Evolutionary conservation across 2,329 filamentous ascomycete genomes (phyloP).

Genomic region (Cladosporium oxysporum): DNA sequence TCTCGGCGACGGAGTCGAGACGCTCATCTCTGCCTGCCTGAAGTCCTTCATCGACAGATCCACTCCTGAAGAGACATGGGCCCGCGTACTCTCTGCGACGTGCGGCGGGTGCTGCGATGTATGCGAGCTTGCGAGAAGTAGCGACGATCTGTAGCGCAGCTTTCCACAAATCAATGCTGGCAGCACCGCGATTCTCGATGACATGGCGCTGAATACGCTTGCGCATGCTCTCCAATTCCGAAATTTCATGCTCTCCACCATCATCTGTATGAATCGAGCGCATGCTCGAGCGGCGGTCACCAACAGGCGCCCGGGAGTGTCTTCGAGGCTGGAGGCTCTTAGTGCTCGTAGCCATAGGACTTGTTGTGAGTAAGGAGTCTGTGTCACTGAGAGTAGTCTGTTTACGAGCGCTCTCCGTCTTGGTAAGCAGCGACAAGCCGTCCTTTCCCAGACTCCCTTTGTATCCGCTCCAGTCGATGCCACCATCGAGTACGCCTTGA

Average conservation of each 20-base stretch:
- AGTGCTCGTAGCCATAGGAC: constrained; percentile 4
- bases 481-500: constrained; percentile 33
- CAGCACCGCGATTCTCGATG: constrained; percentile 37
- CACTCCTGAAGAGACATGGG: constrained; percentile 21
- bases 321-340: constrained; percentile 21
- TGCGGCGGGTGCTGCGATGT: constrained; percentile 26
- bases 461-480: constrained; percentile 40
- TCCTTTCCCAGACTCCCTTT: constrained; percentile 33
- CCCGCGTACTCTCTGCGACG: constrained; percentile 22
- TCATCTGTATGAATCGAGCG: constrained; percentile 31
- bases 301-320: constrained; percentile 22
- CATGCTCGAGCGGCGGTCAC: constrained; percentile 27
- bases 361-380: not conserved
- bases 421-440: constrained; percentile 38
- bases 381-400: constrained; percentile 25
- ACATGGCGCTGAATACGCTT: constrained; percentile 44
- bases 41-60: not conserved
- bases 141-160: constrained; percentile 38
- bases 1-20: not conserved
- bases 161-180: constrained; percentile 42
- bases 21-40: not conserved
- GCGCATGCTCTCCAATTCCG: constrained; percentile 40
- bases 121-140: constrained; percentile 34
- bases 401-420: constrained; percentile 34
- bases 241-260: constrained; percentile 30